phyloP scores from a whole-genome alignment of 2,329 filamentous ascomycete species.

The Arthrobotrys sphaeroides region DNA sequence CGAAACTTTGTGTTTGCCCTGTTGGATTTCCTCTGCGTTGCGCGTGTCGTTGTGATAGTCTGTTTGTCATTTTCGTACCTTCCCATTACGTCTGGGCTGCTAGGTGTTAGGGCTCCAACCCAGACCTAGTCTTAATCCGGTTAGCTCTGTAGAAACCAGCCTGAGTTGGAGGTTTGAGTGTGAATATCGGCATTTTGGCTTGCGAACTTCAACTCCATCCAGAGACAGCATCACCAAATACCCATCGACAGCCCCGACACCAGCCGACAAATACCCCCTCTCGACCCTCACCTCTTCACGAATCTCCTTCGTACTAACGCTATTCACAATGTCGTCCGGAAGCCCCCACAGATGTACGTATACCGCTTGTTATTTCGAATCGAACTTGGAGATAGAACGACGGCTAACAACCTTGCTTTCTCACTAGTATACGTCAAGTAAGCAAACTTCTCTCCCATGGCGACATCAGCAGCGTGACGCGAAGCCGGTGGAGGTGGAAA shows the following conservation, averaged over 20 bases:
- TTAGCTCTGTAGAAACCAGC: slow-evolving; percentile 15
- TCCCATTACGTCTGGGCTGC: neutral
- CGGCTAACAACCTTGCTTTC: slow-evolving; percentile 56
- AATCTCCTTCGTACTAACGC: slow-evolving; percentile 54
- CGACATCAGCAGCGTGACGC: slow-evolving; percentile 23
- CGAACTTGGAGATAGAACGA: neutral
- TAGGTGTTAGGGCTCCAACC: slow-evolving; percentile 51
- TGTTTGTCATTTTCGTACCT: slow-evolving; percentile 24
- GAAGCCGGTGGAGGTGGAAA: slow-evolving; percentile 33
- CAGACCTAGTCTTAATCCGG: slow-evolving; percentile 37
- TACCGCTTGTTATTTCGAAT: slow-evolving; percentile 50
- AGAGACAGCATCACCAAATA: slow-evolving; percentile 42
- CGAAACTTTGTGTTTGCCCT: slow-evolving; percentile 31
- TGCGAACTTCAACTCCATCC: slow-evolving; percentile 48
- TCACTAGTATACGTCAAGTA: slow-evolving; percentile 85
- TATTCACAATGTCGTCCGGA: slow-evolving; percentile 87
- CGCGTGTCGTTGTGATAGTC: neutral
- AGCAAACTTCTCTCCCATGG: slow-evolving; percentile 64
- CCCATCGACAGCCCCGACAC: slow-evolving; percentile 51
- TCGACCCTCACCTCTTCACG: slow-evolving; percentile 32
- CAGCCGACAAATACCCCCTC: slow-evolving; percentile 30
- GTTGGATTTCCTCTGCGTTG: slow-evolving; percentile 37
- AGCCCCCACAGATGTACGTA: slow-evolving; percentile 87
- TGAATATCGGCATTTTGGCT: slow-evolving; percentile 54
- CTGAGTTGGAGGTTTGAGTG: slow-evolving; percentile 43